Conservation (phyloP, 768 basidiomycete species). For the Phaeotremella skinneri region DNA sequence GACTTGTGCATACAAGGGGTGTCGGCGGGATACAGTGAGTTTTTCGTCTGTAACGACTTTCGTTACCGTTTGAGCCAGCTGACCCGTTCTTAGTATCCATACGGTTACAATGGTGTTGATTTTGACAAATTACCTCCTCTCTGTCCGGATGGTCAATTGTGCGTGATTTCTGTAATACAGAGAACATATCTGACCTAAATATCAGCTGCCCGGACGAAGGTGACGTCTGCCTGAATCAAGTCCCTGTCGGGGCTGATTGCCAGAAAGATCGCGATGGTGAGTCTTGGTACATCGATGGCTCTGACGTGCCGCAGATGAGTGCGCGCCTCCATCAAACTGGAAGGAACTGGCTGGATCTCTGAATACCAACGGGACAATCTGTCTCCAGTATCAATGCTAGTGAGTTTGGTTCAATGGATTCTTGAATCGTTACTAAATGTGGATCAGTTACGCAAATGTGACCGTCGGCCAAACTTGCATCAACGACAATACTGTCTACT, state of each 20-base stretch:
- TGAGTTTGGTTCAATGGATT: slow-evolving; percentile 46
- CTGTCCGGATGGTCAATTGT: slow-evolving; percentile 64
- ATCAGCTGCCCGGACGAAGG: slow-evolving; percentile 75
- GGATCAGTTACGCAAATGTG: slow-evolving; percentile 71
- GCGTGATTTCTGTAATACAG: slow-evolving; percentile 1
- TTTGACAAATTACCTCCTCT: slow-evolving; percentile 58
- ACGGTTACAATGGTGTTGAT: slow-evolving; percentile 45
- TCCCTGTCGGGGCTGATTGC: slow-evolving; percentile 66
- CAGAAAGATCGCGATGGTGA: slow-evolving; percentile 84
- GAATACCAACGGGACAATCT: slow-evolving; percentile 79
- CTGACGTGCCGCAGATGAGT: slow-evolving; percentile 62
- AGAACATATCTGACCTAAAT: background rate
- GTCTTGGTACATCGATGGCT: slow-evolving; percentile 22
- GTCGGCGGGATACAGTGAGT: slow-evolving; percentile 76
- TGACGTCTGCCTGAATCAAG: slow-evolving; percentile 62
- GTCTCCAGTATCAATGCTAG: slow-evolving; percentile 80
- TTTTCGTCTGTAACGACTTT: slow-evolving; percentile 36
- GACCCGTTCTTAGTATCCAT: slow-evolving; percentile 39
- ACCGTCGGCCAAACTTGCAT: slow-evolving; percentile 64
- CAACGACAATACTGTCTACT: slow-evolving; percentile 76
- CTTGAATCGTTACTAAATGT: background rate
- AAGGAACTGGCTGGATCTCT: slow-evolving; percentile 58
- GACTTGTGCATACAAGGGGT: slow-evolving; percentile 64
- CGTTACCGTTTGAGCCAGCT: background rate
- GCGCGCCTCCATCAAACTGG: slow-evolving; percentile 66